Evolutionary conservation across 805 yeast genomes (phyloP), one percentile per base, ranked within the genome.

Genomic region (Candida pseudofarinosa): DNA sequence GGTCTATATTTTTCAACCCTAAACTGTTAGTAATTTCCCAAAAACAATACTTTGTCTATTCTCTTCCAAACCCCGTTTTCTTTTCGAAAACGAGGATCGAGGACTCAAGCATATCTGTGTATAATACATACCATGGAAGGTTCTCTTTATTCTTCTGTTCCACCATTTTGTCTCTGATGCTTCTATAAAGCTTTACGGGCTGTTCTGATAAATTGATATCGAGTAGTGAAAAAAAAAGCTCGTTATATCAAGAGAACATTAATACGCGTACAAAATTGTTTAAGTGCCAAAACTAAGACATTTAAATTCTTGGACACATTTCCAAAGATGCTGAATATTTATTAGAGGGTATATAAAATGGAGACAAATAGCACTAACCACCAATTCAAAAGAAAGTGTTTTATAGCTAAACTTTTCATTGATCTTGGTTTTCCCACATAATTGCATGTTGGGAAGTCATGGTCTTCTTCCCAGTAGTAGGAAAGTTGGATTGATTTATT

Each of bases 1-100:
- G 99, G 99, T 49, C 99, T 81, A 63, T 91, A 93, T 62, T 93
- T 93, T 61, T 93, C 99, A 37, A 93, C 95, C 99, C 76, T 68
- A 42, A 8, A 26, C 20, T 18, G 58, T 59, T 59, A 59, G 64
- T 48, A 42, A 6, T 10, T 13, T 23, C 10, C 10, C 28, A 10
- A 23, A 10, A 23, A 10, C n/a, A n/a, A n/a, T n/a, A n/a, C n/a
- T n/a, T n/a, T n/a, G n/a, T n/a, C n/a, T n/a, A n/a, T n/a, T n/a
- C n/a, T n/a, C n/a, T n/a, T n/a, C n/a, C n/a, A n/a, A n/a, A n/a
- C n/a, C n/a, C n/a, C n/a, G n/a, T n/a, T n/a, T n/a, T n/a, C n/a
- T n/a, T n/a, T n/a, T n/a, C n/a, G n/a, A n/a, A n/a, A n/a, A n/a
- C n/a, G n/a, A n/a, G n/a, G n/a, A n/a, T n/a, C n/a, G n/a, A n/a